These are phyloP conservation scores for Malus domestica DNA, from an alignment of 306 rosid species.

Conservation along the genomic window DNA sequence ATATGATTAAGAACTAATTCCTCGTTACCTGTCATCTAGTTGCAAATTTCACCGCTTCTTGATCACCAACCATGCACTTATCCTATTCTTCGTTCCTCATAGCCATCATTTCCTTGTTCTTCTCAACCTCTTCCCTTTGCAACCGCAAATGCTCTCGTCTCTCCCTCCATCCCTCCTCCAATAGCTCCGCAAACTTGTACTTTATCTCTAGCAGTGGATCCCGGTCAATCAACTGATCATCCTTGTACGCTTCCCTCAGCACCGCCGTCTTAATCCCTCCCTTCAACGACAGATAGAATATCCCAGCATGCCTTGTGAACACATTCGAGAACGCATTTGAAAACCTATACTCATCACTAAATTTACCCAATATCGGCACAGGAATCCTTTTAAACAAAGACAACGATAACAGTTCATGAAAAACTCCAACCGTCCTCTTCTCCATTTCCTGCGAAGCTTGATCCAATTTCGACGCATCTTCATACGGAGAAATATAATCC, in stretches of 20 bases:
- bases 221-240: slow-evolving; percentile 47
- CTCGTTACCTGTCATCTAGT: slow-evolving; percentile 4
- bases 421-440: slow-evolving; percentile 45
- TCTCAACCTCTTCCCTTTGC: slow-evolving; percentile 37
- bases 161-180: slow-evolving; percentile 77
- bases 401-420: slow-evolving; percentile 62
- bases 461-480: slow-evolving; percentile 49
- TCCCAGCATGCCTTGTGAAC: slow-evolving; percentile 78
- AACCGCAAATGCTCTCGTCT: slow-evolving; percentile 39
- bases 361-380: slow-evolving; percentile 70
- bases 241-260: slow-evolving; percentile 70
- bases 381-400: slow-evolving; percentile 68
- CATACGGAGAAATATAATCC: slow-evolving; percentile 66
- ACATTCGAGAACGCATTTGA: slow-evolving; percentile 62
- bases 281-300: slow-evolving; percentile 77
- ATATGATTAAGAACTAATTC: background rate
- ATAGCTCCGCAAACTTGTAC: slow-evolving; percentile 57
- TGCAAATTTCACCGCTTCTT: background rate
- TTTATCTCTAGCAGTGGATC: slow-evolving; percentile 72
- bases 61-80: background rate
- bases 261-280: slow-evolving; percentile 78
- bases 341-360: slow-evolving; percentile 67
- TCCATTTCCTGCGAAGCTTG: slow-evolving; percentile 70
- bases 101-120: slow-evolving; percentile 43
- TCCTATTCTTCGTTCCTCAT: slow-evolving; percentile 11